Percentiles rank a stretch among this genome's conserved stretches.
Conservation (phyloP, 2,329 filamentous ascomycete genomes). For the Fusarium tricinctum region DNA sequence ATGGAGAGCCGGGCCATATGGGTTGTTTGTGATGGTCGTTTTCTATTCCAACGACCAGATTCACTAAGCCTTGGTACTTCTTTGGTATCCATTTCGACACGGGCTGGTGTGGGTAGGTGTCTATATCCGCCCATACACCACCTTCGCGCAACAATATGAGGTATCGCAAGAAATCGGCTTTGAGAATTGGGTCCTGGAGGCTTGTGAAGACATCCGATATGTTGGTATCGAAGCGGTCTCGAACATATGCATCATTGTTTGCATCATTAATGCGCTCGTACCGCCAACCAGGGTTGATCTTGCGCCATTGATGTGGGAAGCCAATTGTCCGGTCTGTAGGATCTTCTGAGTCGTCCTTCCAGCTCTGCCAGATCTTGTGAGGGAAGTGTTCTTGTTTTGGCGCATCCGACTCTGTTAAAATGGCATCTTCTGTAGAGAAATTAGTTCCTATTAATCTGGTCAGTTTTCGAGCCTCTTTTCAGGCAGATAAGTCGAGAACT, state of each 20-base stretch:
- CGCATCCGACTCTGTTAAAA: background rate
- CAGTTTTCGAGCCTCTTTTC: background rate
- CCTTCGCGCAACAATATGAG: conserved; percentile 75
- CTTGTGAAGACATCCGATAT: conserved; percentile 64
- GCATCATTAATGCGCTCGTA: conserved; percentile 51
- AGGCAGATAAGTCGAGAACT: background rate
- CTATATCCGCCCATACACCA: conserved; percentile 79
- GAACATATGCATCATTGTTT: conserved; percentile 61
- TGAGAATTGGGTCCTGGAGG: conserved; percentile 65
- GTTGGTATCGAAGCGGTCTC: conserved; percentile 74
- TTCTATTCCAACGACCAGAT: conserved; percentile 79
- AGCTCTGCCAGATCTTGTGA: conserved; percentile 53
- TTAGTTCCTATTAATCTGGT: conserved; percentile 12
- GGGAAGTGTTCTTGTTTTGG: conserved; percentile 29
- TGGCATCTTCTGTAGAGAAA: background rate
- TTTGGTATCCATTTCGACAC: conserved; percentile 75
- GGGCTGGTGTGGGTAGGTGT: conserved; percentile 75
- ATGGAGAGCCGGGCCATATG: conserved; percentile 69
- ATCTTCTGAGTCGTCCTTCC: conserved; percentile 50
- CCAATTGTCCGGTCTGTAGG: conserved; percentile 49
- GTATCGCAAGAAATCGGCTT: conserved; percentile 73
- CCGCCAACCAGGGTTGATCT: conserved; percentile 47
- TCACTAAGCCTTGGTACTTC: conserved; percentile 65
- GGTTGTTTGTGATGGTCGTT: conserved; percentile 65
- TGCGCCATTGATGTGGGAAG: conserved; percentile 48